Conservation (phyloP, 2,329 filamentous ascomycete genomes). For the Colletotrichum coccodes region DNA sequence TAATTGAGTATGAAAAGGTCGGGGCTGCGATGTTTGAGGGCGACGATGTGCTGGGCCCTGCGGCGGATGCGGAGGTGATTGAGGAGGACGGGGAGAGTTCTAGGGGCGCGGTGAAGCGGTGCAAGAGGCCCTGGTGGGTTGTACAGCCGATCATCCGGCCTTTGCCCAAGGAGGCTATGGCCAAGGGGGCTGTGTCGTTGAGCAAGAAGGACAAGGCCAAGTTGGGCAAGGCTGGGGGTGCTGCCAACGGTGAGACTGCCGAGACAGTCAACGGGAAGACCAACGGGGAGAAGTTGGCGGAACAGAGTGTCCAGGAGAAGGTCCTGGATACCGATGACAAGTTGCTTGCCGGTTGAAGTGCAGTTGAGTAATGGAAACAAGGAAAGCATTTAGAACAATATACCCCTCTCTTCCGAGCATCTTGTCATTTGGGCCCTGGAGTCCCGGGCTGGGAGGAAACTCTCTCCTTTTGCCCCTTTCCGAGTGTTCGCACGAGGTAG, state of each 20-base stretch:
- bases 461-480: no score
- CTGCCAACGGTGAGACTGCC: constrained; percentile 24
- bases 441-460: neutral
- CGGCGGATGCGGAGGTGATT: constrained; percentile 38
- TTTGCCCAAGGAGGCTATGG: constrained; percentile 86
- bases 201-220: constrained; percentile 75
- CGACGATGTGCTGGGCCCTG: constrained; percentile 39
- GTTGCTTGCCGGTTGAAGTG: constrained; percentile 28
- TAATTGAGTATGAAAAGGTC: constrained; percentile 73
- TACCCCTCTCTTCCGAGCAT: constrained; percentile 3
- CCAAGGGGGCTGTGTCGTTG: constrained; percentile 79
- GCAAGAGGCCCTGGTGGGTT: constrained; percentile 88
- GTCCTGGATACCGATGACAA: constrained; percentile 32
- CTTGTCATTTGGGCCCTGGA: neutral
- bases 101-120: constrained; percentile 74
- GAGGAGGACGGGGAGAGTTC: constrained; percentile 66
- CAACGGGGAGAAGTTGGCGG: neutral
- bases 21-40: constrained; percentile 60
- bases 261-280: constrained; percentile 1
- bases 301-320: constrained; percentile 24
- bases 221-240: constrained; percentile 45
- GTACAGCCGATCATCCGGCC: constrained; percentile 89
- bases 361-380: neutral
- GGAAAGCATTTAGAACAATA: neutral
- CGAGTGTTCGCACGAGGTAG: no score